These are phyloP conservation scores for Skeletonema potamos DNA, from an alignment of 108 stramenopile genomes.

Conservation along the genomic window DNA sequence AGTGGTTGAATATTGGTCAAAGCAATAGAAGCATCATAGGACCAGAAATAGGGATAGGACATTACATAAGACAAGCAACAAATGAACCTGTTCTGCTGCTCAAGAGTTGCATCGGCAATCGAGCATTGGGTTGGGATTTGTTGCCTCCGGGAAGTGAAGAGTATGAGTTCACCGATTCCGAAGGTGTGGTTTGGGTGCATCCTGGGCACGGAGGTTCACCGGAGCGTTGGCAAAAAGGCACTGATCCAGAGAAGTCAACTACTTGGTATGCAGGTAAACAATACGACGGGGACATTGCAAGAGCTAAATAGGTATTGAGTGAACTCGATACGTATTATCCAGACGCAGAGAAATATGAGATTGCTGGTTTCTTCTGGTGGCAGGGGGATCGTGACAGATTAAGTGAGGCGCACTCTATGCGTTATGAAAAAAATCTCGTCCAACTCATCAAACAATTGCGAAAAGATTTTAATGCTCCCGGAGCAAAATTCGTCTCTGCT, in stretches of 20 bases:
- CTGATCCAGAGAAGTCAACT: too few species aligned
- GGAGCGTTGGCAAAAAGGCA: constrained; percentile 7
- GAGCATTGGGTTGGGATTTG: constrained; percentile 43
- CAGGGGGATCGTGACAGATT: constrained; percentile 47
- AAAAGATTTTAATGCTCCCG: constrained; percentile 24
- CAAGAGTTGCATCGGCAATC: constrained; percentile 36
- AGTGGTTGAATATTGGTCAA: constrained; percentile 23
- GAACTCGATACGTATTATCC: constrained; percentile 36
- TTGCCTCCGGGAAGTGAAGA: constrained; percentile 45
- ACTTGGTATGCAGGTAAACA: constrained; percentile 36
- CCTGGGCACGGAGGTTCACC: too few species aligned
- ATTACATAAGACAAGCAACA: constrained; percentile 29
- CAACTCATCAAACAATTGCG: constrained; percentile 27
- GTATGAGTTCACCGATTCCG: constrained; percentile 25
- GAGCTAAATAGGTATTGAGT: constrained; percentile 19
- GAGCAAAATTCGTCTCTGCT: constrained; percentile 44
- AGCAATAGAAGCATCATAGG: constrained; percentile 29
- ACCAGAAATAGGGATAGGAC: constrained; percentile 51
- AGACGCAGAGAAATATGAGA: constrained; percentile 22
- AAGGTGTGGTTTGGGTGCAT: too few species aligned
- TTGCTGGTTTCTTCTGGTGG: constrained; percentile 44
- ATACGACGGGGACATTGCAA: constrained; percentile 30
- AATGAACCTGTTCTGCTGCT: constrained; percentile 45
- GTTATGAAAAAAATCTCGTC: constrained; percentile 30
- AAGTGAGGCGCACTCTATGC: constrained; percentile 8